phyloP scores from a whole-genome alignment of 2,329 filamentous ascomycete genomes.

The Fusarium pseudonygamai region DNA sequence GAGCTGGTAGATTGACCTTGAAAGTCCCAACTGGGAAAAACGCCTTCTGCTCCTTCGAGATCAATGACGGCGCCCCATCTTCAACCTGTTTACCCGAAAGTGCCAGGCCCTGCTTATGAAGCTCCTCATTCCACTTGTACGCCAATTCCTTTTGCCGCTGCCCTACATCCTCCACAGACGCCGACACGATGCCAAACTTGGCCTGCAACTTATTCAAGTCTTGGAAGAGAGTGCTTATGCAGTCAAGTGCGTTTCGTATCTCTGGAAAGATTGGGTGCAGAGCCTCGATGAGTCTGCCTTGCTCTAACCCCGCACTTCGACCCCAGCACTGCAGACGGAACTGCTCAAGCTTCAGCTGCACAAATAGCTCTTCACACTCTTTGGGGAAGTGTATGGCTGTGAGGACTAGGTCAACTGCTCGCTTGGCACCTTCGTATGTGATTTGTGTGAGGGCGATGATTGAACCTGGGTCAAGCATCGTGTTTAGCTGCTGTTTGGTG shows the following conservation, averaged over 20 bases:
- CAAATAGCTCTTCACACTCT: not conserved
- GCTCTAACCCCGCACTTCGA: not conserved
- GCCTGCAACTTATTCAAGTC: not conserved
- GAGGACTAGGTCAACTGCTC: not conserved
- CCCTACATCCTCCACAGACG: not conserved
- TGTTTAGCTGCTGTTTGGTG: rapidly evolving
- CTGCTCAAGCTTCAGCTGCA: not conserved
- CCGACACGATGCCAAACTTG: not conserved
- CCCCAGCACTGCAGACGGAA: constrained; percentile 1
- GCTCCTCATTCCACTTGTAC: not conserved
- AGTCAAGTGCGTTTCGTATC: not conserved
- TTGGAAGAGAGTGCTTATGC: not conserved
- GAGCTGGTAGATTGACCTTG: not conserved
- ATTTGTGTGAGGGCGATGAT: not conserved
- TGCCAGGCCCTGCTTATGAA: not conserved
- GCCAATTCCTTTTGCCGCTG: not conserved
- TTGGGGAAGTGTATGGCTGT: not conserved
- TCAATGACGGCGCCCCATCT: rapidly evolving
- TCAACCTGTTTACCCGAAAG: not conserved
- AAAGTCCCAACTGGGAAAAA: not conserved
- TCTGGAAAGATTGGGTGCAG: not conserved
- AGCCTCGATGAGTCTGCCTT: not conserved
- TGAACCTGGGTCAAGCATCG: not conserved
- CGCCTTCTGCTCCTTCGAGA: not conserved
- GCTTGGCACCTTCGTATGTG: not conserved